Percentiles rank a stretch among this genome's conserved stretches.
Conservation (phyloP, 1,284 basidiomycete genomes). For the Malassezia sp. region DNA sequence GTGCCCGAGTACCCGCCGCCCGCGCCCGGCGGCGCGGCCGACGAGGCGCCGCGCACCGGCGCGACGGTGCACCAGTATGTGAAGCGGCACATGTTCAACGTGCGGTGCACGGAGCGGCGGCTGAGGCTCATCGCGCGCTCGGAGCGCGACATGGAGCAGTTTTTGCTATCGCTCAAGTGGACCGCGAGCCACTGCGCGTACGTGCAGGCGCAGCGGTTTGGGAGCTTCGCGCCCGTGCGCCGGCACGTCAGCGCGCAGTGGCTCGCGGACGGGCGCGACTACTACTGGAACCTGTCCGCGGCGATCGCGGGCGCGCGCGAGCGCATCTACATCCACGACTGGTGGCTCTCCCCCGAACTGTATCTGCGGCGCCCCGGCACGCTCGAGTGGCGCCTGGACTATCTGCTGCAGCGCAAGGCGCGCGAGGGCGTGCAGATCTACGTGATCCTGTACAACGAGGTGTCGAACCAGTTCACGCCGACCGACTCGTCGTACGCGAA, state of each 20-base stretch:
- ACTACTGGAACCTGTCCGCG: slow-evolving; percentile 63
- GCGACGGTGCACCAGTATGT: slow-evolving; percentile 9
- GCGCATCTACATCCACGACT: slow-evolving; percentile 49
- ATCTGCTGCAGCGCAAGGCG: slow-evolving; percentile 78
- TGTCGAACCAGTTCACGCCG: slow-evolving; percentile 82
- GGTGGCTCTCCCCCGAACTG: slow-evolving; percentile 56
- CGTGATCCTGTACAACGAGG: slow-evolving; percentile 77
- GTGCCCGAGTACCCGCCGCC: slow-evolving; percentile 3
- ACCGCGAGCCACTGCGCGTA: slow-evolving; percentile 68
- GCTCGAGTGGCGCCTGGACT: slow-evolving; percentile 78
- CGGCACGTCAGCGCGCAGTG: slow-evolving; percentile 89
- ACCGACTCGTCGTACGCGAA: slow-evolving; percentile 66
- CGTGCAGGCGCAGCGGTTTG: slow-evolving; percentile 59
- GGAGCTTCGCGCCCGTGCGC: slow-evolving; percentile 85
- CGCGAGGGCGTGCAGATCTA: slow-evolving; percentile 92
- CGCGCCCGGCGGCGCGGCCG: not conserved
- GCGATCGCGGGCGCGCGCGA: slow-evolving; percentile 84
- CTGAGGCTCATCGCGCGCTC: slow-evolving; percentile 79
- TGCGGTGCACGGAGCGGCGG: slow-evolving; percentile 78
- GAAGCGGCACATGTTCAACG: slow-evolving; percentile 74
- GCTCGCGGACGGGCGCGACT: slow-evolving; percentile 79
- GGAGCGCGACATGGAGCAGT: slow-evolving; percentile 93
- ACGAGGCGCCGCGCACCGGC: not conserved
- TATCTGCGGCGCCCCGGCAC: slow-evolving; percentile 71
- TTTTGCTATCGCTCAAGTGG: slow-evolving; percentile 82